A percentile compares a stretch with the other conserved stretches of the same genome.
These are phyloP conservation scores for Pseudocercospora vitis DNA, from an alignment of 2,329 filamentous ascomycete genomes.

Conservation along the genomic window DNA sequence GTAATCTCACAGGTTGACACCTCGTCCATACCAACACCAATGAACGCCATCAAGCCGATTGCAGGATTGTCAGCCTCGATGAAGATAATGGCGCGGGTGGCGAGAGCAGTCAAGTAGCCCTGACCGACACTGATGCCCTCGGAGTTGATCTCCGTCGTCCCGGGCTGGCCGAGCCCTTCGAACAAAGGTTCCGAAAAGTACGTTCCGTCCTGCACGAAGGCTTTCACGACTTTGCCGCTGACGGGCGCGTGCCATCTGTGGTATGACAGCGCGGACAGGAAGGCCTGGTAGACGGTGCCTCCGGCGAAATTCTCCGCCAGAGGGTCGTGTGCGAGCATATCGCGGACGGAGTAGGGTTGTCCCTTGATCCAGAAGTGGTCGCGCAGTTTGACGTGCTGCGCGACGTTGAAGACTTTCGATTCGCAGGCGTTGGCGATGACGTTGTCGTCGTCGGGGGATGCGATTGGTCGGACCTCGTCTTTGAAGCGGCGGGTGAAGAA, in stretches of 20 bases:
- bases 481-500: constrained; percentile 66
- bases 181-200: constrained; percentile 66
- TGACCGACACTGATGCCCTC: constrained; percentile 52
- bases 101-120: constrained; percentile 66
- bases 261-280: constrained; percentile 66
- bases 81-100: constrained; percentile 68
- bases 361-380: constrained; percentile 69
- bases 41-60: constrained; percentile 68
- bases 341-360: constrained; percentile 61
- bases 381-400: constrained; percentile 52
- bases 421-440: constrained; percentile 67
- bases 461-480: constrained; percentile 59
- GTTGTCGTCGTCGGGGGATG: constrained; percentile 54
- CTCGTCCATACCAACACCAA: constrained; percentile 75
- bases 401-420: constrained; percentile 58
- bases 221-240: constrained; percentile 59
- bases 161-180: constrained; percentile 45
- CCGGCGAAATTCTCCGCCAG: constrained; percentile 58
- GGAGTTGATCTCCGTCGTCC: constrained; percentile 43
- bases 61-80: constrained; percentile 67
- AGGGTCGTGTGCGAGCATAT: constrained; percentile 55
- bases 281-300: constrained; percentile 70
- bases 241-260: constrained; percentile 74
- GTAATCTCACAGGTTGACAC: constrained; percentile 68
- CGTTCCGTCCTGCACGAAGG: constrained; percentile 61